Evolutionary conservation across 495 filamentous ascomycete genomes (phyloP).

Genomic region (Hypoxylon crocopeplum): DNA sequence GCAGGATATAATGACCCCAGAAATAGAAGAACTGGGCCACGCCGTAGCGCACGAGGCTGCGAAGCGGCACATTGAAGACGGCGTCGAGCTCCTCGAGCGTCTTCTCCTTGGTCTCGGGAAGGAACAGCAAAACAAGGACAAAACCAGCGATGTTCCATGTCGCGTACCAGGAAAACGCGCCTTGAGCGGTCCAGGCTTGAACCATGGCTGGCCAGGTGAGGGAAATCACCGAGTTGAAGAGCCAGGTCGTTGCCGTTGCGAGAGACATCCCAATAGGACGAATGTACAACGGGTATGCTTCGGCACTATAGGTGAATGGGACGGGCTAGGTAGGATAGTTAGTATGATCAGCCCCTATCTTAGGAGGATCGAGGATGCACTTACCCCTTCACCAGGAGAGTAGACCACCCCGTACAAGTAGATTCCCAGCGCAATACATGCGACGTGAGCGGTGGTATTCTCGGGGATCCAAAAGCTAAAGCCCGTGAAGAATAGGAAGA

Average conservation of each 20-base stretch:
- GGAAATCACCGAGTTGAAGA: slow-evolving; percentile 71
- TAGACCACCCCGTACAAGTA: slow-evolving; percentile 80
- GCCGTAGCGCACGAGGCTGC: slow-evolving; percentile 58
- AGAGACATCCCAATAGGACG: slow-evolving; percentile 72
- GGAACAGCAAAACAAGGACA: slow-evolving; percentile 72
- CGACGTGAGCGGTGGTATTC: slow-evolving; percentile 49
- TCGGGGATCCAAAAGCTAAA: slow-evolving; percentile 79
- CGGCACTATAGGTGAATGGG: slow-evolving; percentile 83
- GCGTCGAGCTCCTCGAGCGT: slow-evolving; percentile 73
- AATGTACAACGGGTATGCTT: slow-evolving; percentile 80
- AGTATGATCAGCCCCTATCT: not conserved
- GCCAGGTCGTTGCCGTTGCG: slow-evolving; percentile 73
- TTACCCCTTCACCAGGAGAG: slow-evolving; percentile 73
- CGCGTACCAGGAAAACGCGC: slow-evolving; percentile 74
- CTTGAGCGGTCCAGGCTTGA: slow-evolving; percentile 59
- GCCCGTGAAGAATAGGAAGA: slow-evolving; percentile 78
- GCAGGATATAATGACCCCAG: slow-evolving; percentile 59
- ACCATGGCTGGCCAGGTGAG: slow-evolving; percentile 70
- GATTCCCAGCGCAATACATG: slow-evolving; percentile 70
- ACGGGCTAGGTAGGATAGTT: slow-evolving; percentile 58
- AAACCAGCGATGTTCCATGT: slow-evolving; percentile 73
- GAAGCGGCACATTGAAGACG: slow-evolving; percentile 61
- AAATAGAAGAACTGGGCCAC: slow-evolving; percentile 51
- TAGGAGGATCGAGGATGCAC: not conserved
- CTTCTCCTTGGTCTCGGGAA: slow-evolving; percentile 83